Base-by-base conservation (phyloP, 2,329 filamentous ascomycete genomes). In the Ilyonectria sp. region DNA sequence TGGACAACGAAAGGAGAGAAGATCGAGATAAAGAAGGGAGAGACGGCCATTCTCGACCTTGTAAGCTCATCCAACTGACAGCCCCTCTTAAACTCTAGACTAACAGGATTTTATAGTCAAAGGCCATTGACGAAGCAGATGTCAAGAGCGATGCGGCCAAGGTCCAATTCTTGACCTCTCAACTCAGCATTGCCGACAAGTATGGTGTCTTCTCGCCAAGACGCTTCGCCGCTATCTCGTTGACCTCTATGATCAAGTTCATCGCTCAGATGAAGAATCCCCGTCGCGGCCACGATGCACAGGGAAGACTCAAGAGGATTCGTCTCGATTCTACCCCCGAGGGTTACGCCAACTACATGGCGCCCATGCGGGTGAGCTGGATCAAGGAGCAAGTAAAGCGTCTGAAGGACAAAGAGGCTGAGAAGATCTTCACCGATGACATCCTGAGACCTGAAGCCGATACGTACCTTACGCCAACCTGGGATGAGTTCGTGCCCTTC, bases 401-500 rank as follows among this genome's bases (percentile, higher is more conserved):
- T n/a, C 53, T 53, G 11, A 33, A 37, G 19, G 47, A 66, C 15
- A 40, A 57, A 2, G 67, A 57, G 11, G 17, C 26, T 3, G 43
- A 66, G n/a, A 66, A 64, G n/a, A 53, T 67, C 8, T 70, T 55
- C 21, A 52, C 46, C 1, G 49, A 50, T 1, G 40, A 53, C 31
- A 65, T 63, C 35, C 50, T 68, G 35, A 67, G 55, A 43, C 69
- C 67, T 10, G 44, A 54, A 15, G 60, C 68, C 26, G 63, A 69
- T 13, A 73, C 73, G 1, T 74, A 73, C 11, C 59, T 75, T 2
- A 73, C 70, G 1, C 61, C 69, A 1, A 63, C 65, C 9, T 73
- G 71, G 70, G 73, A 72, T 53, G 69, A 74, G 43, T 69, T 75
- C 54, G 46, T 75, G 2, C 70, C 73, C 4, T 74, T 73, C 68